These are phyloP conservation scores for Candida coquimbonensis DNA, from an alignment of 805 yeast species.

Conservation along the genomic window DNA sequence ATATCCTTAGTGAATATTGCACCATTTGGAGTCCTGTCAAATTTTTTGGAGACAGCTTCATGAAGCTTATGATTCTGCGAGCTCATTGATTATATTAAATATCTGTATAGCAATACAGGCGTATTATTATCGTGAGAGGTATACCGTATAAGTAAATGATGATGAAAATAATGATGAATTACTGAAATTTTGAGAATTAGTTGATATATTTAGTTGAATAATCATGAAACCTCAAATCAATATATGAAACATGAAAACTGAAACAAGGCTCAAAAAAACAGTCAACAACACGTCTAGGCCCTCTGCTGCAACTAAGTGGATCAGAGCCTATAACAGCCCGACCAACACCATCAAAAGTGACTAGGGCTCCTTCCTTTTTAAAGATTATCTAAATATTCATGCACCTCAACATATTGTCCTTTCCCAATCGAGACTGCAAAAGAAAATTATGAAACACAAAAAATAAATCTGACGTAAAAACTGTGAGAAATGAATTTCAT, in stretches of 20 bases:
- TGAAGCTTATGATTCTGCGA: slow-evolving; percentile 25
- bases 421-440: slow-evolving; percentile 18
- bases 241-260: too few relatives aligned
- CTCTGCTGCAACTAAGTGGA: too few relatives aligned
- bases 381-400: not conserved
- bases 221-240: too few relatives aligned
- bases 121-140: not conserved
- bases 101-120: not conserved
- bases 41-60: slow-evolving; percentile 36
- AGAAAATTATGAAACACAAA: slow-evolving; percentile 3
- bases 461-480: not conserved
- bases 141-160: not conserved
- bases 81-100: too few relatives aligned
- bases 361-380: not conserved
- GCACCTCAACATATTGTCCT: slow-evolving; percentile 11
- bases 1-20: slow-evolving; percentile 49
- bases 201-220: too few relatives aligned
- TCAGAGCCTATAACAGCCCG: too few relatives aligned
- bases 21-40: slow-evolving; percentile 47
- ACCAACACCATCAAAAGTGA: not conserved
- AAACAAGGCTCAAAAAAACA: too few relatives aligned
- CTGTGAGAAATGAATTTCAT: too few relatives aligned
- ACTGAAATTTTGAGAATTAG: too few relatives aligned
- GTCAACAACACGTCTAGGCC: too few relatives aligned
- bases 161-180: too few relatives aligned